Conservation (phyloP, 2,329 filamentous ascomycete species). For the Akanthomyces muscarius region DNA sequence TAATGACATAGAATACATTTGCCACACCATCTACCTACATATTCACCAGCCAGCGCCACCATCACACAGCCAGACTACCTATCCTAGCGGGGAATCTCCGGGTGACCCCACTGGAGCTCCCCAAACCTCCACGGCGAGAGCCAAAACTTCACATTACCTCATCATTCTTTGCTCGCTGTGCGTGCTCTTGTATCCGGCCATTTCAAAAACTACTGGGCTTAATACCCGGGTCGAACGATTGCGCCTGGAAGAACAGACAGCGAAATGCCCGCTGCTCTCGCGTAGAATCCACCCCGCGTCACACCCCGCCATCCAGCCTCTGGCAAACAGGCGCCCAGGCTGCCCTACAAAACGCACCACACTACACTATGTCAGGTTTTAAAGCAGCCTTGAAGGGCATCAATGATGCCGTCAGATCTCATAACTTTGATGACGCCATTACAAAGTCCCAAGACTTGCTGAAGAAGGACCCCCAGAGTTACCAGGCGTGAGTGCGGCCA, state of each 20-base stretch:
- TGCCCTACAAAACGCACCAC: background rate
- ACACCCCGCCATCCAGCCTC: background rate
- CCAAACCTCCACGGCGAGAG: constrained; percentile 29
- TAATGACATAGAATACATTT: background rate
- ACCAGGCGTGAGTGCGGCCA: constrained; percentile 62
- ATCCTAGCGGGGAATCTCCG: constrained; percentile 12
- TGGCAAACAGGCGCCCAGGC: background rate
- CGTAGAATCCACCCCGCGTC: background rate
- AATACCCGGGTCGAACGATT: background rate
- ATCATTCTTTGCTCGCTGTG: background rate
- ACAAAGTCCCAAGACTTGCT: constrained; percentile 66
- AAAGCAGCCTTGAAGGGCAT: constrained; percentile 81
- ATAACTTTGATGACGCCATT: constrained; percentile 74
- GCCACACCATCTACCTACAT: background rate
- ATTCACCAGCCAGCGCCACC: too few relatives aligned
- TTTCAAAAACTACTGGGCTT: background rate
- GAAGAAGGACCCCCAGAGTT: constrained; percentile 69
- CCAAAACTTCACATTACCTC: constrained; percentile 19
- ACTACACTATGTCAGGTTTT: constrained; percentile 44
- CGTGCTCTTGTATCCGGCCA: background rate
- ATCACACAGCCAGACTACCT: background rate
- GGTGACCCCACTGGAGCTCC: constrained; percentile 14
- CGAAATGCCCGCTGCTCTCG: background rate
- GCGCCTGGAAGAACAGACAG: background rate
- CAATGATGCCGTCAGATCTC: constrained; percentile 69